phyloP scores from a whole-genome alignment of 2,329 filamentous ascomycete species.

The Clarireedia homoeocarpa region DNA sequence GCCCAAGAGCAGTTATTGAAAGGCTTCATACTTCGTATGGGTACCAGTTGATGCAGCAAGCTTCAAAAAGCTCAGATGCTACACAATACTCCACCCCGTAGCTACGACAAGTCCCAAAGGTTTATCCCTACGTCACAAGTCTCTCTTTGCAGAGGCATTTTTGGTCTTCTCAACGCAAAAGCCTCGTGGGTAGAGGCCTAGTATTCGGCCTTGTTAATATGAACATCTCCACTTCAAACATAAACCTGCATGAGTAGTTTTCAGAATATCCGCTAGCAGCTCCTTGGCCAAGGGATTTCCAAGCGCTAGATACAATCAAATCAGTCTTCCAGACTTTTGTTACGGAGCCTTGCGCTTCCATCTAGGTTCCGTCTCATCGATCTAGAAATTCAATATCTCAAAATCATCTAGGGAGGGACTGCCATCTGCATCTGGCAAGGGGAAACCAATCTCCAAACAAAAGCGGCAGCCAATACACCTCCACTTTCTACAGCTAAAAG shows the following conservation, averaged over 20 bases:
- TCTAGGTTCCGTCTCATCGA: not conserved
- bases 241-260: not conserved
- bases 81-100: not conserved
- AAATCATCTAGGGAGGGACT: not conserved
- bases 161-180: not conserved
- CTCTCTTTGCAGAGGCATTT: not conserved
- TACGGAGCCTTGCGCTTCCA: not conserved
- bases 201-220: not conserved
- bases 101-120: not conserved
- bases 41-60: not conserved
- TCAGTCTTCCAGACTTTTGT: not conserved
- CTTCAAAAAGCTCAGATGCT: not conserved
- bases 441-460: not conserved
- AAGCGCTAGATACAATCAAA: not conserved
- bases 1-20: not conserved
- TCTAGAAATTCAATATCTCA: not conserved
- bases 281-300: not conserved
- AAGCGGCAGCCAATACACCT: constrained; percentile 4
- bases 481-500: not conserved
- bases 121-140: not conserved
- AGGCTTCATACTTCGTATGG: not conserved
- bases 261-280: not conserved
- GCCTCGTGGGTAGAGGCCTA: not conserved
- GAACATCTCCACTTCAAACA: constrained; percentile 1
- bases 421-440: not conserved